Base-by-base conservation (phyloP, 805 yeast genomes). In the Kodamaea neixiangensis region DNA sequence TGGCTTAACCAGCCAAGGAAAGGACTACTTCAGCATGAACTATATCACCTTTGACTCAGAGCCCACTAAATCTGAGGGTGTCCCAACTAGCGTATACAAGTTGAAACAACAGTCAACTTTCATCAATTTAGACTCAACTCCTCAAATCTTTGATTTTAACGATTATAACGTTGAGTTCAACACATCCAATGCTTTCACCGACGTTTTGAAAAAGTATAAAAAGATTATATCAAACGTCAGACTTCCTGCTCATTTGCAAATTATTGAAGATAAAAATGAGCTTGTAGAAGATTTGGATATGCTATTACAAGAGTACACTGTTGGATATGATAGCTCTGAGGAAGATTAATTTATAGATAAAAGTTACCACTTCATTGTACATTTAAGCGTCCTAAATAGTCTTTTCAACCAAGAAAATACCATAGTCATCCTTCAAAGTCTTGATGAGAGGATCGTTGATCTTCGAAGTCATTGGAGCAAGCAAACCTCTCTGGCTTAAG, bases 391-490 rank as follows among this genome's bases (percentile, higher is more conserved):
- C 17, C 13, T 47, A 47, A 40, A 47, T 19, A 11, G 49, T 47
- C 49, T 47, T 47, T 77, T 94, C 99, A 56, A 83, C 83, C 72
- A 93, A 79, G 80, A 73, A 90, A 61, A 94, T 92, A 54, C 87
- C 89, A 71, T 90, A 89, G 55, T 89, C 86, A 47, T 89, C 96
- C 81, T 91, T 91, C 76, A 94, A 83, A 62, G 86, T 85, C 75
- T 90, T 85, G 84, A 93, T 87, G 72, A 94, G 80, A 58, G 98
- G 96, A 60, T 89, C 86, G 71, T 90, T 90, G 68, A 91, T 82
- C 68, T 89, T 94, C 57, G 96, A 87, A 55, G 90, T 76, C 81
- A 89, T 87, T 67, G 99, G 99, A 49, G 97, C 98, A 61, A 85
- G 79, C 67, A 94, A 79, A 61, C 99, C 99, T 51, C 90, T 89